Percentiles rank a stretch among this genome's conserved stretches.
Conservation (phyloP, 495 filamentous ascomycete species). For the Penicillium argentinense region DNA sequence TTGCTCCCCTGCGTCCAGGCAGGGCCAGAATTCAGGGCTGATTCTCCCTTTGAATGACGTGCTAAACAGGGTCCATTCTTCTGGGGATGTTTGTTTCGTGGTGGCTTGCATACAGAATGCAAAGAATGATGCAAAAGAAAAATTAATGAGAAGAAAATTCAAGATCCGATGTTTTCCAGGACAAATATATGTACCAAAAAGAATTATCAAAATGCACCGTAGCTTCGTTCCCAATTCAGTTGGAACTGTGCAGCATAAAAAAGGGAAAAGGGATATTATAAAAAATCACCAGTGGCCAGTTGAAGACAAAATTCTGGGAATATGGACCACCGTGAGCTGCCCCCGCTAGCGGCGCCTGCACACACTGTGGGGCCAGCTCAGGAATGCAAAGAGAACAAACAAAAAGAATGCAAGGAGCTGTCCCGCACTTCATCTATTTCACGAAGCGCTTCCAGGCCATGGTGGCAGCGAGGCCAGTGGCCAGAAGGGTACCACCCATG, state of each 20-base stretch:
- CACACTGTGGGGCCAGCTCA: constrained; percentile 9
- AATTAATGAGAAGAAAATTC: background rate
- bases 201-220: constrained; percentile 9
- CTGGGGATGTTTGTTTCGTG: no score
- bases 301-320: no score
- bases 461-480: constrained; percentile 39
- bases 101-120: no score
- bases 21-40: no score
- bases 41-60: no score
- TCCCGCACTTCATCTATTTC: constrained; percentile 28
- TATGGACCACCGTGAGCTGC: no score
- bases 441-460: constrained; percentile 45
- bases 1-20: no score
- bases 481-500: constrained; percentile 46
- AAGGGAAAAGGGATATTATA: constrained; percentile 16
- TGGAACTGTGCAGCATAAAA: constrained; percentile 4
- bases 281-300: constrained; percentile 3
- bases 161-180: constrained; percentile 3
- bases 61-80: no score
- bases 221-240: background rate
- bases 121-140: background rate
- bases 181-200: constrained; percentile 12
- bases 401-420: constrained; percentile 5
- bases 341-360: constrained; percentile 21
- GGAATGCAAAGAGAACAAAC: constrained; percentile 3